phyloP scores from a whole-genome alignment of 2,329 filamentous ascomycete genomes.

The Pseudogymnoascus sp. region DNA sequence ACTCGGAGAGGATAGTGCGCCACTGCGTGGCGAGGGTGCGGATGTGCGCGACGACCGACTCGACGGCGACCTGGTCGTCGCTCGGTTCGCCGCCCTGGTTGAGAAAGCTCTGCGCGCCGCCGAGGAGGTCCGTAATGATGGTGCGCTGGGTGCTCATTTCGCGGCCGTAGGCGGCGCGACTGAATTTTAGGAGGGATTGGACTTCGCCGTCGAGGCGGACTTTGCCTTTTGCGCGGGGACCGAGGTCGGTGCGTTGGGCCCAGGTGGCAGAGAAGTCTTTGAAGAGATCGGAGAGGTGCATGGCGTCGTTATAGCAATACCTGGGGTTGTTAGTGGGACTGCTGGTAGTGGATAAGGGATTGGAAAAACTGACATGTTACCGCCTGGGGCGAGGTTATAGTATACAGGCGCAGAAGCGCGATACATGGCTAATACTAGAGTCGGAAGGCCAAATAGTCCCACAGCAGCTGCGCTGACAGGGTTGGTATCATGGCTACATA shows the following conservation, averaged over 20 bases:
- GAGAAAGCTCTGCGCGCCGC: slow-evolving; percentile 50
- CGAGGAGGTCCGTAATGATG: slow-evolving; percentile 51
- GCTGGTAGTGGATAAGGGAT: not conserved
- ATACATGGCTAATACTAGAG: slow-evolving; percentile 68
- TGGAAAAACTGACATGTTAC: slow-evolving; percentile 49
- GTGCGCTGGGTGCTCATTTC: slow-evolving; percentile 54
- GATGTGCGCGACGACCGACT: slow-evolving; percentile 44
- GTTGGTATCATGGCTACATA: slow-evolving; percentile 36
- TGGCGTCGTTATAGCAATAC: slow-evolving; percentile 60
- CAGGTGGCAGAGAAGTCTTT: slow-evolving; percentile 41
- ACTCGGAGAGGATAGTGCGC: slow-evolving; percentile 49
- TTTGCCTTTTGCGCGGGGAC: slow-evolving; percentile 42
- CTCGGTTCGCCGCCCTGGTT: slow-evolving; percentile 36
- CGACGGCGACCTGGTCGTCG: slow-evolving; percentile 43
- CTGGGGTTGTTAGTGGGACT: slow-evolving; percentile 29
- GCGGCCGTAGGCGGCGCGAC: slow-evolving; percentile 50
- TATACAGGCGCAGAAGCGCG: slow-evolving; percentile 66
- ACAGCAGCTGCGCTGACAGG: slow-evolving; percentile 59
- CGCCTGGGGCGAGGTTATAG: slow-evolving; percentile 53
- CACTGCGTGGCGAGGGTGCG: slow-evolving; percentile 46
- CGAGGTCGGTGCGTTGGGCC: slow-evolving; percentile 46
- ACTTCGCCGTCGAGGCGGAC: slow-evolving; percentile 52
- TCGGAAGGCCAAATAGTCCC: slow-evolving; percentile 63
- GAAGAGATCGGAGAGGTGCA: slow-evolving; percentile 52
- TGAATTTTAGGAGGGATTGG: slow-evolving; percentile 50